phyloP scores from a whole-genome alignment of 1,284 basidiomycete genomes.

The Pyrrhoderma noxium region DNA sequence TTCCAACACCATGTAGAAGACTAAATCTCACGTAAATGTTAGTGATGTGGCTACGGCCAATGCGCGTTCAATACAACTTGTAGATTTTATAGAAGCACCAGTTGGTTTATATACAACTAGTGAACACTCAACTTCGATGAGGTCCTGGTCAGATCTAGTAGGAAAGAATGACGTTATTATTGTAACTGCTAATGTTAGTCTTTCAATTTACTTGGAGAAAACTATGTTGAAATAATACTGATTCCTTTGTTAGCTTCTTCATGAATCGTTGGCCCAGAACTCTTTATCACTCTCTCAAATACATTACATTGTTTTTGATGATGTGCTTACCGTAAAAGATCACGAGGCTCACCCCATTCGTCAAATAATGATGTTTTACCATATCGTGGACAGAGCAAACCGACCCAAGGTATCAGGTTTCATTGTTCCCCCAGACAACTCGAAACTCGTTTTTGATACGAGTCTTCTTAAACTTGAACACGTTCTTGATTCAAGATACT shows the following conservation, averaged over 20 bases:
- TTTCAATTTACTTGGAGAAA: too few species aligned
- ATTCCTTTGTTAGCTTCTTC: too few species aligned
- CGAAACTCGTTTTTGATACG: constrained; percentile 27
- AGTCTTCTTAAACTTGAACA: constrained; percentile 34
- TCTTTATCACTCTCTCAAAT: constrained; percentile 34
- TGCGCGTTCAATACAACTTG: constrained; percentile 11
- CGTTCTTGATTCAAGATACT: constrained; percentile 32
- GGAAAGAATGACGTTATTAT: constrained; percentile 31
- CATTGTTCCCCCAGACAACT: constrained; percentile 28
- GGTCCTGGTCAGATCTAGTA: constrained; percentile 25
- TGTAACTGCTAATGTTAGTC: constrained; percentile 30
- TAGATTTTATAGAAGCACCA: constrained; percentile 17
- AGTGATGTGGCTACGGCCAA: constrained; percentile 16
- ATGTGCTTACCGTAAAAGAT: constrained; percentile 27
- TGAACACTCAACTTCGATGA: constrained; percentile 18
- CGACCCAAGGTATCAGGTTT: constrained; percentile 41
- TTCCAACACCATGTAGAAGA: constrained; percentile 7
- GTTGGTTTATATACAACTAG: constrained; percentile 22
- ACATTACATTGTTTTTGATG: constrained; percentile 36
- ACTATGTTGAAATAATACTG: too few species aligned
- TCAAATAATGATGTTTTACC: constrained; percentile 41
- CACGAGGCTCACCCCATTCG: constrained; percentile 30
- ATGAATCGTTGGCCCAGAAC: constrained; percentile 27
- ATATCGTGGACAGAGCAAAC: constrained; percentile 27
- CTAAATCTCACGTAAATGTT: neutral